Base-by-base conservation (phyloP, 1,139 yeast species). In the Yamadazyma buinensis region DNA sequence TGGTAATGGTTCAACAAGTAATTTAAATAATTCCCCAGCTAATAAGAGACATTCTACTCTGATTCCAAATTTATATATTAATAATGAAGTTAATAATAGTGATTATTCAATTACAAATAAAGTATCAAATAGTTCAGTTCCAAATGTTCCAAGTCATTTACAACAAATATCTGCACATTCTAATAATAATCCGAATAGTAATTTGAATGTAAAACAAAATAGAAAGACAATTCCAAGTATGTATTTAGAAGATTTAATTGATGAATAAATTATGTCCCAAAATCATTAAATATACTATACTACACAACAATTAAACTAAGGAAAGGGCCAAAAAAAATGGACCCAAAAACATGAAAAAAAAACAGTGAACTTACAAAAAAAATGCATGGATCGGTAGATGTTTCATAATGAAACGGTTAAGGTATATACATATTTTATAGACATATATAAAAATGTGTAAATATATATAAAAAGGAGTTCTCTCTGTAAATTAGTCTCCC, bases 201-300 rank as follows among this genome's bases (percentile, higher is more conserved):
- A 29, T 7, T 38, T 39, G 33, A 41, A 44, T 27, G 28, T 31
- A 9, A 42, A 41, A 20, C 38, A 31, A 28, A 48, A 43, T 28
- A 59, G 71, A 44, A 63, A 55, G 43, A 56, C 75, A 7, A 64
- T 73, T 32, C 83, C 84, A 23, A 72, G 79, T 42, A 69, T 72
- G 70, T 75, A 71, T 47, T 64, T 77, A 49, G 82, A 77, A 33
- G 74, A 72, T 43, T 67, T 77, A 62, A 67, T 77, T 41, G 78
- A 72, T 40, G 53, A 54, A 31, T 53, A 50, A 29, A 17, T n/a
- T n/a, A n/a, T n/a, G n/a, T n/a, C n/a, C n/a, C n/a, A n/a, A n/a
- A n/a, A n/a, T n/a, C n/a, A n/a, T n/a, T n/a, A n/a, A n/a, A n/a
- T n/a, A n/a, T n/a, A n/a, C n/a, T n/a, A n/a, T n/a, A n/a, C n/a